phyloP scores from a whole-genome alignment of 768 basidiomycete genomes.

The Pisolithus orientalis region DNA sequence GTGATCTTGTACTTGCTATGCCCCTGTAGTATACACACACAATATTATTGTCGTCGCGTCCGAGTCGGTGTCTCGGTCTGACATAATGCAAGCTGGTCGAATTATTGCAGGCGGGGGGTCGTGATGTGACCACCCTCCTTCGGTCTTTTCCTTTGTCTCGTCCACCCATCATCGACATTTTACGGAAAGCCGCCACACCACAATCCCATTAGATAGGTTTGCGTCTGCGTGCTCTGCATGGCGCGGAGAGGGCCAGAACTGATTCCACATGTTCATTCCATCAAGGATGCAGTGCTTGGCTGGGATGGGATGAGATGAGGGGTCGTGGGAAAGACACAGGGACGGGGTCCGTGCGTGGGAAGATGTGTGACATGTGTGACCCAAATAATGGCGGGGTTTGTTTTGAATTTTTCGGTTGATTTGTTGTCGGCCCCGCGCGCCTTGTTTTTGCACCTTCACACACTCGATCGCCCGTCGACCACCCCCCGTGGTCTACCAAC shows the following conservation, averaged over 20 bases:
- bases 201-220: too few species aligned
- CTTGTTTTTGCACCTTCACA: constrained; percentile 38
- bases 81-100: too few species aligned
- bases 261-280: background rate
- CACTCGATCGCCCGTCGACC: constrained; percentile 45
- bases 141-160: background rate
- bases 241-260: too few species aligned
- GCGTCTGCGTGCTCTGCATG: too few species aligned
- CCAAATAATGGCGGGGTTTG: constrained; percentile 34
- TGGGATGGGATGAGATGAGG: constrained; percentile 9
- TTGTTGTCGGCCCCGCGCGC: constrained; percentile 39
- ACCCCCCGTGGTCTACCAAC: constrained; percentile 32
- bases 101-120: too few species aligned
- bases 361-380: constrained; percentile 26
- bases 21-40: too few species aligned
- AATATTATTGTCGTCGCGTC: too few species aligned
- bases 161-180: background rate
- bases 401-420: constrained; percentile 34
- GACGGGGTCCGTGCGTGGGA: constrained; percentile 45
- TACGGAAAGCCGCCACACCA: too few species aligned
- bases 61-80: too few species aligned
- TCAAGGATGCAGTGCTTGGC: constrained; percentile 1
- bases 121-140: background rate
- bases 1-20: too few species aligned
- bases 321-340: constrained; percentile 28